Percentiles rank a stretch among this genome's conserved stretches.
Conservation (phyloP, 2,329 filamentous ascomycete species). For the Cercospora sesami region DNA sequence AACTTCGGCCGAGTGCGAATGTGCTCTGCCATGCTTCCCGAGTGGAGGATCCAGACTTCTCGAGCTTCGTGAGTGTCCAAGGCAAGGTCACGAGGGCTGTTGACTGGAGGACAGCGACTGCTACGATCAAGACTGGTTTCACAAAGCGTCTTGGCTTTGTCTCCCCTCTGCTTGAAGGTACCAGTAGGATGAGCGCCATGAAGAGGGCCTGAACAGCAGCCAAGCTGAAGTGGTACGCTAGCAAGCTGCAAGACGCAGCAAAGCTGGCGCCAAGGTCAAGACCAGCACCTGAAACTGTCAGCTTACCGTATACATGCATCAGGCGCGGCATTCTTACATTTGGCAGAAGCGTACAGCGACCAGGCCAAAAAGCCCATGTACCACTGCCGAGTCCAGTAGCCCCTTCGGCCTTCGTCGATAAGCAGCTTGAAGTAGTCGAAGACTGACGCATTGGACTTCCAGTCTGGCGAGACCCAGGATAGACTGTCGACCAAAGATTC, state of each 20-base stretch:
- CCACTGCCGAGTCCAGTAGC: constrained; percentile 29
- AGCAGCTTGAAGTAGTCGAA: constrained; percentile 25
- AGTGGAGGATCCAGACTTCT: background rate
- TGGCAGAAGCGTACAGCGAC: constrained; percentile 21
- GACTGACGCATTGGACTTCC: constrained; percentile 11
- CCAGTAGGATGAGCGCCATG: constrained; percentile 20
- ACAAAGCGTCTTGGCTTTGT: constrained; percentile 2
- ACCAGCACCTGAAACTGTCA: constrained; percentile 9
- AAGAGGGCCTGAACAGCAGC: constrained; percentile 23
- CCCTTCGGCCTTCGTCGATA: constrained; percentile 11
- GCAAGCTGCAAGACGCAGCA: constrained; percentile 17
- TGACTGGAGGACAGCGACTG: constrained; percentile 1
- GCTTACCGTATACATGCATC: background rate
- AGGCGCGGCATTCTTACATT: constrained; percentile 18
- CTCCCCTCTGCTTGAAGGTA: constrained; percentile 2
- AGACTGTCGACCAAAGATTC: background rate
- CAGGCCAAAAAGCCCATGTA: constrained; percentile 23
- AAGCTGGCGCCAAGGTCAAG: constrained; percentile 1
- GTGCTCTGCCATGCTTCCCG: background rate
- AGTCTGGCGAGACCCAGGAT: constrained; percentile 11
- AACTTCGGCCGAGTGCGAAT: constrained; percentile 4
- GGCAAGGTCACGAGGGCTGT: background rate
- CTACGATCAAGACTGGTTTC: background rate
- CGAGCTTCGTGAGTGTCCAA: background rate
- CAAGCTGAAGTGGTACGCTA: constrained; percentile 23